These are phyloP conservation scores for Geranium incanum DNA, from an alignment of 441 rosid species.

Conservation along the genomic window DNA sequence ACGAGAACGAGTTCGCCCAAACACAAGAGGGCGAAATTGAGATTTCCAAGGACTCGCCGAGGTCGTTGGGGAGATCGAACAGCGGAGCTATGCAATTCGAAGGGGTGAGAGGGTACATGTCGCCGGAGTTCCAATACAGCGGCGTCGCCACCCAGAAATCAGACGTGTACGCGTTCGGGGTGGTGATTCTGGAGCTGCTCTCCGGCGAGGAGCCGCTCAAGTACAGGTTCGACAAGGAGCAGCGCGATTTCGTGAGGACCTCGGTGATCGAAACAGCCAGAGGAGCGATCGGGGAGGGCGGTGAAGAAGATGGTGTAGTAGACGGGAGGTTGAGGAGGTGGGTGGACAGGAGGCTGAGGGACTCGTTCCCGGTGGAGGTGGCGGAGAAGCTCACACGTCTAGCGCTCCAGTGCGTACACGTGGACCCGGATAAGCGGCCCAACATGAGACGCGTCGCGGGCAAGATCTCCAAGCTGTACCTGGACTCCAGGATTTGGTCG, in stretches of 20 bases:
- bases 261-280: conserved; percentile 55
- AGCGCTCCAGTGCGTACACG: conserved; percentile 59
- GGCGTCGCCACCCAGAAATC: conserved; percentile 61
- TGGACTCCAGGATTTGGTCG: conserved; percentile 54
- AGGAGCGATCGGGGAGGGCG: conserved; percentile 29
- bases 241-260: conserved; percentile 41
- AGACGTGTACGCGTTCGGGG: conserved; percentile 69
- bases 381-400: conserved; percentile 46
- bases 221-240: conserved; percentile 38
- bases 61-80: conserved; percentile 28
- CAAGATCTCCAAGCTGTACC: conserved; percentile 54
- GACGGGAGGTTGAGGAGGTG: conserved; percentile 50
- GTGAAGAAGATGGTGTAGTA: conserved; percentile 5
- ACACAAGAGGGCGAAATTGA: conserved; percentile 7
- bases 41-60: neutral
- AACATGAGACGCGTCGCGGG: conserved; percentile 79
- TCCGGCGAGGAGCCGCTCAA: conserved; percentile 72
- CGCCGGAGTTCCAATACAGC: conserved; percentile 50
- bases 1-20: conserved; percentile 25
- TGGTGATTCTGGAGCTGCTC: conserved; percentile 58
- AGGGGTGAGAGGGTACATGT: conserved; percentile 73
- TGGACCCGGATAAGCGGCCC: conserved; percentile 53
- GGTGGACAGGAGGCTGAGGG: conserved; percentile 61
- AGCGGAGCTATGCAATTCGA: conserved; percentile 42
- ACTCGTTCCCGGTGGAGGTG: conserved; percentile 70